phyloP scores from a whole-genome alignment of 768 basidiomycete genomes.

The Russula emetica region DNA sequence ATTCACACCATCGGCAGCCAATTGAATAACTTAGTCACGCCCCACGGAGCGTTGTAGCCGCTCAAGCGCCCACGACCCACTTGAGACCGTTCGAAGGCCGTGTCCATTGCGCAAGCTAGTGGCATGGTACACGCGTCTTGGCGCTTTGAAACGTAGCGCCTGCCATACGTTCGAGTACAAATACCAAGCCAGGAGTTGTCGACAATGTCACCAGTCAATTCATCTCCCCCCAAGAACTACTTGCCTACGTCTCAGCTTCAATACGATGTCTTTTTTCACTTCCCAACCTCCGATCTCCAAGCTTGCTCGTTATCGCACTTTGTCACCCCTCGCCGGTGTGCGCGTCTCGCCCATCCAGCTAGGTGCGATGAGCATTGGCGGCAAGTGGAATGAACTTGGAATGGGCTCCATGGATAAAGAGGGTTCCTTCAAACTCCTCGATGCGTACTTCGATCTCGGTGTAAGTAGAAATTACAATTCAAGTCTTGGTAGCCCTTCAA shows the following conservation, averaged over 20 bases:
- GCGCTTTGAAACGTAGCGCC: neutral
- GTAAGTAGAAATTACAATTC: neutral
- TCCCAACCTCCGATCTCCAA: constrained; percentile 29
- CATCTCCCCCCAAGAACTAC: neutral
- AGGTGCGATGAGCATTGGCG: constrained; percentile 40
- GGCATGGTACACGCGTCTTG: no score
- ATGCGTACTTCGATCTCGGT: constrained; percentile 37
- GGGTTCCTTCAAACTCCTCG: constrained; percentile 38
- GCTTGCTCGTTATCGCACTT: constrained; percentile 34
- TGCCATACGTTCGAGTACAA: neutral
- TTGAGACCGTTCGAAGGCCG: neutral
- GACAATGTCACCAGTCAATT: neutral
- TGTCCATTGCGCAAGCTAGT: neutral
- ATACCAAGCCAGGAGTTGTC: neutral
- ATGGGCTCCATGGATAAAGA: constrained; percentile 39
- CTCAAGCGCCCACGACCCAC: neutral
- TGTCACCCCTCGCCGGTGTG: constrained; percentile 36
- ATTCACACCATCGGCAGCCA: no score
- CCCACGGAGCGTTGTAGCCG: no score
- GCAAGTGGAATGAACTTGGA: constrained; percentile 35
- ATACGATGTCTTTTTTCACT: neutral
- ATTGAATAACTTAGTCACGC: no score
- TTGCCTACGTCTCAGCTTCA: neutral
- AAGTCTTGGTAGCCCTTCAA: no score
- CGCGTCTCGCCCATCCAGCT: constrained; percentile 39